Evolutionary conservation across 768 basidiomycete species (phyloP), one percentile per base, ranked within the genome.

Genomic region (Agaricus subrufescens): DNA sequence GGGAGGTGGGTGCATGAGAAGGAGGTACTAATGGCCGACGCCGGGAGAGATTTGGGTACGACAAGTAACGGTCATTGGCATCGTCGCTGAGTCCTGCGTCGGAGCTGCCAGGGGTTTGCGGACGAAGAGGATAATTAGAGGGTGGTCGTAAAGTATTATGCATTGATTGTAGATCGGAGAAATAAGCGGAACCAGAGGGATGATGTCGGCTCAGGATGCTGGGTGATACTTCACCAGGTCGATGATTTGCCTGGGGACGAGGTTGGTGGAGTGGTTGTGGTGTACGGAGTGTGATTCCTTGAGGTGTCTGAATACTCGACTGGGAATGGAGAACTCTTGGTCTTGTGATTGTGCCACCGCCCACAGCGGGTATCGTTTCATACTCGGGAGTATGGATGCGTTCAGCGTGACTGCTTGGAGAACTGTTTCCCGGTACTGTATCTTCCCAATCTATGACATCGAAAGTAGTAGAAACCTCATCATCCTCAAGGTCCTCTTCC

Each of bases 301-400:
- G 61, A 38, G 61, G 81, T 71, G 26, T 80, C 57, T 84, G 79
- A 29, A 89, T 85, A 65, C 82, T 82, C 0, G 89, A 90, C 63
- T 95, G 93, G 0, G 91, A 85, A 67, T 95, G 95, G 60, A 84
- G 85, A 31, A 95, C 80, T 4, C 94, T 77, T 0, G 95, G 95
- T 12, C 92, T 84, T 9, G 87, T 88, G 61, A 97, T 82, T 0
- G 82, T 86, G 0, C 94, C 94, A 12, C 94, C 94, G 15, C 95
- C 94, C 3, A 97, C 88, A 2, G 95, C 94, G 11, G 94, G 92
- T 37, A 94, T 84, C 1, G 89, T 87, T 67, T 96, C 92, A 69
- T 88, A 94, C 64, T 91, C 90, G 10, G 77, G 70, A 40, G 79
- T 66, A 19, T 72, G 69, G 53, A 80, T 77, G 10, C 62, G 64